Conservation (phyloP, 2,329 filamentous ascomycete genomes). For the Aaosphaeria arxii region DNA sequence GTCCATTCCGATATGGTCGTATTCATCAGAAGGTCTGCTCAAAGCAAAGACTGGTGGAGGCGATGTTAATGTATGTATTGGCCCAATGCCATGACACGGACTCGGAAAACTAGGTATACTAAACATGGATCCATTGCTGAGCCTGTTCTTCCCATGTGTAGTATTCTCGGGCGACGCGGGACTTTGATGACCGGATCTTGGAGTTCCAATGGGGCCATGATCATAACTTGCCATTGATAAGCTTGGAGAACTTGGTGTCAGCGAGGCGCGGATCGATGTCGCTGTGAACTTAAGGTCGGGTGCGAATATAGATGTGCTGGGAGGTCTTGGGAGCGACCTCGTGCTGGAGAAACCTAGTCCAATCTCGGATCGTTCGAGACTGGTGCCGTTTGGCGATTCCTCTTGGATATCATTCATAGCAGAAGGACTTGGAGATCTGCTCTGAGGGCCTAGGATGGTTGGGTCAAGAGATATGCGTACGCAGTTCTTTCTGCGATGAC, state of each 20-base stretch:
- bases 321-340: conserved; percentile 21
- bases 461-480: conserved; percentile 45
- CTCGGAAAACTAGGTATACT: conserved; percentile 57
- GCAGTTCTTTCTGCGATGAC: conserved; percentile 43
- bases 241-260: conserved; percentile 41
- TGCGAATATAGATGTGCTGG: conserved; percentile 28
- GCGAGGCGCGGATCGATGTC: conserved; percentile 33
- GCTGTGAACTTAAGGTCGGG: conserved; percentile 34
- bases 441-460: conserved; percentile 39
- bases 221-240: conserved; percentile 35
- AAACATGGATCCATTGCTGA: conserved; percentile 28
- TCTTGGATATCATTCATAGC: conserved; percentile 39
- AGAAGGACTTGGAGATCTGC: conserved; percentile 33
- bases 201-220: conserved; percentile 16
- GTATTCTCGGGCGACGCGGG: conserved; percentile 1
- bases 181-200: background rate
- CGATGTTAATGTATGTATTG: conserved; percentile 42
- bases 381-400: conserved; percentile 22
- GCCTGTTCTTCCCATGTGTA: conserved; percentile 14
- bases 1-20: background rate
- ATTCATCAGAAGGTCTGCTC: conserved; percentile 31
- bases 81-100: conserved; percentile 84
- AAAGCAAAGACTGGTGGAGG: conserved; percentile 56
- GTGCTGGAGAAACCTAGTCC: conserved; percentile 13
- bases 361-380: conserved; percentile 7